These are phyloP conservation scores for Neurospora cerealis DNA, from an alignment of 495 filamentous ascomycete species.

Conservation along the genomic window DNA sequence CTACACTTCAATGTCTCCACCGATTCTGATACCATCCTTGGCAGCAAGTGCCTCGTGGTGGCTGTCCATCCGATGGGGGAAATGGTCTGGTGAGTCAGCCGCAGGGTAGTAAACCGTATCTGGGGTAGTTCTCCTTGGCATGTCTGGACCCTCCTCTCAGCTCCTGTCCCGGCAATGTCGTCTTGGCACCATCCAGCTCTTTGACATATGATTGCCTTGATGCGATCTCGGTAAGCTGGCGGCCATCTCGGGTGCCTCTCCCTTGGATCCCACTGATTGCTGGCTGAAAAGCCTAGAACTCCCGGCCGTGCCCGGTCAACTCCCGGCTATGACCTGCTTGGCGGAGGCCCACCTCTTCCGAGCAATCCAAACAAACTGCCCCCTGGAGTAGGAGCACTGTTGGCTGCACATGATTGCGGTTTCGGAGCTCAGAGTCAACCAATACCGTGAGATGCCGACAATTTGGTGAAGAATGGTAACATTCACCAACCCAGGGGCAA, in stretches of 20 bases:
- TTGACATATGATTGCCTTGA: neutral
- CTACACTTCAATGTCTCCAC: neutral
- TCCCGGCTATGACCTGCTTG: neutral
- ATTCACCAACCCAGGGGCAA: neutral
- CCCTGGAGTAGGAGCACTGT: neutral
- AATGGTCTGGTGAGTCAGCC: neutral
- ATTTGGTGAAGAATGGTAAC: neutral
- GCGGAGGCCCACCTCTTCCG: neutral
- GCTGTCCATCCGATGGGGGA: neutral
- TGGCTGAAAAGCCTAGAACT: neutral
- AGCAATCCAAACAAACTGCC: neutral
- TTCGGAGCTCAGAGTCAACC: neutral
- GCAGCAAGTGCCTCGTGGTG: neutral
- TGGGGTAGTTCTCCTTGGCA: neutral
- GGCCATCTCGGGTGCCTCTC: neutral
- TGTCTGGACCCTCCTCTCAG: neutral
- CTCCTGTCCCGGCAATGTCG: neutral
- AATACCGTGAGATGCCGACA: neutral
- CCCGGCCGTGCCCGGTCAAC: neutral
- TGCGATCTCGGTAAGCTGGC: neutral
- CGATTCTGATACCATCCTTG: neutral
- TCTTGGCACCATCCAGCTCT: neutral
- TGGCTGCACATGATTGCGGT: neutral
- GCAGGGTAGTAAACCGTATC: neutral
- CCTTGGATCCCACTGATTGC: neutral